These are phyloP conservation scores for Fusarium ambrosium DNA, from an alignment of 2,329 filamentous ascomycete genomes.

Conservation along the genomic window DNA sequence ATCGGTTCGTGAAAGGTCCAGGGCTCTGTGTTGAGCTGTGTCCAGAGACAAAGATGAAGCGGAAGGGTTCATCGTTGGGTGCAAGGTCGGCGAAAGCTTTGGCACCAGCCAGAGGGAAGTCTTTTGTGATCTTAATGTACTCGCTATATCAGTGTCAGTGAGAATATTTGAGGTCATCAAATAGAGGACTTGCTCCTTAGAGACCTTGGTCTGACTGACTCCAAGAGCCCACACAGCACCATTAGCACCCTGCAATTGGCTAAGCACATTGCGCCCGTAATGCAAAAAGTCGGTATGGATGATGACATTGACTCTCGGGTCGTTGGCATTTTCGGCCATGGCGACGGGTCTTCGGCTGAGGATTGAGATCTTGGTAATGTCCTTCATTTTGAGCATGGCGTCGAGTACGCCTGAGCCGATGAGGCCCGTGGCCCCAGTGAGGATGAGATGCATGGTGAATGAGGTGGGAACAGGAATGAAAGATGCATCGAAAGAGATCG, in stretches of 20 bases:
- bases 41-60: constrained; percentile 35
- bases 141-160: constrained; percentile 2
- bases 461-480: no score
- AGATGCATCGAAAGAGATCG: not conserved
- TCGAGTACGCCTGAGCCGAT: constrained; percentile 35
- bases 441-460: constrained; percentile 37
- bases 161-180: not conserved
- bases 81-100: constrained; percentile 26
- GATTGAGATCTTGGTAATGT: constrained; percentile 37
- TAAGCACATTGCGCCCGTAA: constrained; percentile 23
- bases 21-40: constrained; percentile 20
- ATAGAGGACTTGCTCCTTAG: constrained; percentile 26
- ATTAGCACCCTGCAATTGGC: constrained; percentile 27
- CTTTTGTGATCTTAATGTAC: constrained; percentile 34
- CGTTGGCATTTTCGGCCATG: constrained; percentile 14
- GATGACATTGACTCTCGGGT: constrained; percentile 35
- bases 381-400: constrained; percentile 37
- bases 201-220: constrained; percentile 34
- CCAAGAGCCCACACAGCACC: constrained; percentile 39
- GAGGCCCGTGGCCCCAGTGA: constrained; percentile 48
- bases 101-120: constrained; percentile 29
- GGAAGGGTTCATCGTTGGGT: constrained; percentile 26
- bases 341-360: constrained; percentile 34
- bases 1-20: constrained; percentile 21
- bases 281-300: constrained; percentile 25